Evolutionary conservation across 2,329 filamentous ascomycete genomes (phyloP).

Genomic region (Tolypocladium cylindrosporum): DNA sequence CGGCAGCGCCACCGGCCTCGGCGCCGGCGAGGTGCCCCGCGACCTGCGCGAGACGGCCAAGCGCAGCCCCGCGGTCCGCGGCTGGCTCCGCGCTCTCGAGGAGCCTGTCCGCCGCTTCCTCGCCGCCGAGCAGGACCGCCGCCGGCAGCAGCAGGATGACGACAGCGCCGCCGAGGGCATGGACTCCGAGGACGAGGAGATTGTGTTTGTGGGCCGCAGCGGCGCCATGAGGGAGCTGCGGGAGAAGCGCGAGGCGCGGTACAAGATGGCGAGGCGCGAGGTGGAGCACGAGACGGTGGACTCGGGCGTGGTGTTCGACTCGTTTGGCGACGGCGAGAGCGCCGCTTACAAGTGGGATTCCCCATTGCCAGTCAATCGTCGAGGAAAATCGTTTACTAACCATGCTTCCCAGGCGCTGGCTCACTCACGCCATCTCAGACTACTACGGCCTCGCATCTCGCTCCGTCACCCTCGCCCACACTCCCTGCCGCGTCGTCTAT

Average conservation of each 20-base stretch:
- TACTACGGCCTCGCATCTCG: slow-evolving; percentile 87
- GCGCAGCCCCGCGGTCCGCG: slow-evolving; percentile 66
- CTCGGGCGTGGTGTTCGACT: slow-evolving; percentile 68
- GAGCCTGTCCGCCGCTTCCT: slow-evolving; percentile 74
- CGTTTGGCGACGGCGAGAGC: slow-evolving; percentile 61
- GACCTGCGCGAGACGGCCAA: slow-evolving; percentile 76
- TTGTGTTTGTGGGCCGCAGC: slow-evolving; percentile 74
- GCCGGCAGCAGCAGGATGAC: slow-evolving; percentile 4
- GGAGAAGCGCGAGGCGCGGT: slow-evolving; percentile 27
- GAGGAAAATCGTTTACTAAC: neutral
- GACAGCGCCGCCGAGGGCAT: slow-evolving; percentile 27
- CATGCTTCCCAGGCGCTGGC: slow-evolving; percentile 59
- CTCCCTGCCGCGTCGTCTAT: slow-evolving; percentile 70
- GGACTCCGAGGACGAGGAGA: slow-evolving; percentile 63
- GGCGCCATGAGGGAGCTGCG: slow-evolving; percentile 42
- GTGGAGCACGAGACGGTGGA: slow-evolving; percentile 49
- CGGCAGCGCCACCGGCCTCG: slow-evolving; percentile 31
- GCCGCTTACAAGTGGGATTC: slow-evolving; percentile 69
- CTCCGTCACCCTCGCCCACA: slow-evolving; percentile 63
- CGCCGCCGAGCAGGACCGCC: slow-evolving; percentile 29
- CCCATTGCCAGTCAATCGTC: neutral
- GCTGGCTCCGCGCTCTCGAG: slow-evolving; percentile 75
- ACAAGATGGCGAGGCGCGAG: slow-evolving; percentile 42
- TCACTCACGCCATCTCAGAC: slow-evolving; percentile 82
- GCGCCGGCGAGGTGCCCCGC: slow-evolving; percentile 56